These are phyloP conservation scores for Phytophthora tubulina DNA, from an alignment of 352 stramenopile genomes.

Conservation along the genomic window DNA sequence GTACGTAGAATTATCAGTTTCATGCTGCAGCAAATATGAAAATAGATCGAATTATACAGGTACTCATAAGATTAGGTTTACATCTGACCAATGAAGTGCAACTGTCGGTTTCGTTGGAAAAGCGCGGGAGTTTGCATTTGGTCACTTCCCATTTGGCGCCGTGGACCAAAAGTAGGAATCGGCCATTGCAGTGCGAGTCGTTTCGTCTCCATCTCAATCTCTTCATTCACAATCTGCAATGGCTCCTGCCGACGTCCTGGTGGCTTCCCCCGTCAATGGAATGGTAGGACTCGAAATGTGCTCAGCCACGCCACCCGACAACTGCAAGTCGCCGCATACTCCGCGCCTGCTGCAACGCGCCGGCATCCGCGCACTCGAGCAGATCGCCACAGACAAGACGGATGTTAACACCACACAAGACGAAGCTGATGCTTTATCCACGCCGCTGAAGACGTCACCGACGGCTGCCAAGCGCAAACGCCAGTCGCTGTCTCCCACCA, in stretches of 20 bases:
- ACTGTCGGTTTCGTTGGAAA: conserved; percentile 24
- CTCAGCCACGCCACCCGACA: conserved; percentile 44
- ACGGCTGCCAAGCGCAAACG: conserved; percentile 72
- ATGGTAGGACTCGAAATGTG: conserved; percentile 50
- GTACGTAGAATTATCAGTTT: neutral
- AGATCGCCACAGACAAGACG: conserved; percentile 54
- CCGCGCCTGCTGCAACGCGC: conserved; percentile 58
- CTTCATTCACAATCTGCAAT: conserved; percentile 26
- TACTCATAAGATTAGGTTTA: conserved; percentile 8
- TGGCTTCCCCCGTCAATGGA: conserved; percentile 43
- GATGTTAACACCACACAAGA: conserved; percentile 3
- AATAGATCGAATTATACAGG: neutral
- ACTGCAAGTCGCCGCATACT: conserved; percentile 41
- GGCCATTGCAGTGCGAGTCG: conserved; percentile 6
- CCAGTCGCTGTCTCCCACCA: conserved; percentile 55
- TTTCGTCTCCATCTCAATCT: conserved; percentile 12
- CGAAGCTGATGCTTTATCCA: conserved; percentile 10
- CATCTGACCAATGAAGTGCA: conserved; percentile 16
- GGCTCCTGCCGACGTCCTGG: conserved; percentile 38
- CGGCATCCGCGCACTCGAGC: conserved; percentile 59
- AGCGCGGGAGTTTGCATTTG: conserved; percentile 26
- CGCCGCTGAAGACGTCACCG: conserved; percentile 26
- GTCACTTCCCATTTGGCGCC: conserved; percentile 39
- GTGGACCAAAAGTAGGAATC: neutral
- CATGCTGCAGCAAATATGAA: neutral